These are phyloP conservation scores for Encephalitozoon hellem DNA, from an alignment of 371 early-diverging fungal species.

Conservation along the genomic window DNA sequence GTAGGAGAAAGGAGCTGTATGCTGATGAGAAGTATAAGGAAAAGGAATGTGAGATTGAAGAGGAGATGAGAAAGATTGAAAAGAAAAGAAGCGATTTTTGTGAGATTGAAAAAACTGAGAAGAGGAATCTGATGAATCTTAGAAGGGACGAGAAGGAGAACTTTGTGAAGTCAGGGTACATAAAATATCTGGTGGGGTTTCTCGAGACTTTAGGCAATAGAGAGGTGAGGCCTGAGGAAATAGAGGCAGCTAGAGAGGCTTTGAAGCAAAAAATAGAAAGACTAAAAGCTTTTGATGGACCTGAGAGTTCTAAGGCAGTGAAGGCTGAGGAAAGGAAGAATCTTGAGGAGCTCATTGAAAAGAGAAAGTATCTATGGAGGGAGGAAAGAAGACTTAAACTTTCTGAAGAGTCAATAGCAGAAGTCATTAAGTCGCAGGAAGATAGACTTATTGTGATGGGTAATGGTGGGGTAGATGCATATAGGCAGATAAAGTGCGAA, in stretches of 20 bases:
- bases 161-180: background rate
- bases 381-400: slow-evolving; percentile 42
- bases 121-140: background rate
- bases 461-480: slow-evolving; percentile 18
- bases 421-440: slow-evolving; percentile 20
- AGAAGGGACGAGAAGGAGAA: background rate
- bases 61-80: slow-evolving; percentile 1
- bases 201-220: background rate
- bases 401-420: slow-evolving; percentile 19
- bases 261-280: background rate
- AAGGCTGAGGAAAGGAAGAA: background rate
- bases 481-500: slow-evolving; percentile 35
- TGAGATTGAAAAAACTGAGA: background rate
- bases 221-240: background rate
- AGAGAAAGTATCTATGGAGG: slow-evolving; percentile 38
- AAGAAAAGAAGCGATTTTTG: slow-evolving; percentile 1
- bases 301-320: too few relatives aligned
- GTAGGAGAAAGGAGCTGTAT: slow-evolving; percentile 61
- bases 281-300: background rate
- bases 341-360: slow-evolving; percentile 17
- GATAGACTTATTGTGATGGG: slow-evolving; percentile 40
- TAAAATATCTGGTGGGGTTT: background rate
- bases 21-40: slow-evolving; percentile 51
- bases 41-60: slow-evolving; percentile 1
- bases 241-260: background rate